A percentile compares a stretch with the other conserved stretches of the same genome.
phyloP scores from a whole-genome alignment of 495 filamentous ascomycete genomes.

The Penicillium lividum region DNA sequence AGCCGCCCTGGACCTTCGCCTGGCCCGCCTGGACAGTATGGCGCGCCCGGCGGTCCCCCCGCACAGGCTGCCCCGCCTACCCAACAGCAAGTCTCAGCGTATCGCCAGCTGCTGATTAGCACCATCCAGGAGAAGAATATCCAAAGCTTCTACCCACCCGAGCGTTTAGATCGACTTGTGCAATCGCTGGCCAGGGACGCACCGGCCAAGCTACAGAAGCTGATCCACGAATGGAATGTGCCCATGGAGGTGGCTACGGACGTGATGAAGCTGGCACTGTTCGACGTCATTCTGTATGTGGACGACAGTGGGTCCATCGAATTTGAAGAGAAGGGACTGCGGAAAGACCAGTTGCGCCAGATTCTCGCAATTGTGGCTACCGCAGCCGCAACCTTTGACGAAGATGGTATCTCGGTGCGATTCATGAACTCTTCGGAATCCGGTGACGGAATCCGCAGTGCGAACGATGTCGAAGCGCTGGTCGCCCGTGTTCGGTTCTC shows the following conservation, averaged over 20 bases:
- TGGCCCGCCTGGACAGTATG: conserved; percentile 34
- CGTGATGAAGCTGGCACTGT: conserved; percentile 66
- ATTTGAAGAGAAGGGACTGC: conserved; percentile 64
- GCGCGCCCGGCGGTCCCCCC: conserved; percentile 25
- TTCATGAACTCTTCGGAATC: conserved; percentile 65
- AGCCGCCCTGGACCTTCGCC: conserved; percentile 33
- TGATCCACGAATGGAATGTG: conserved; percentile 58
- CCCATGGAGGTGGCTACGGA: conserved; percentile 65
- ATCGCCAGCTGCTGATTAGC: conserved; percentile 53
- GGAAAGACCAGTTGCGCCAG: conserved; percentile 64
- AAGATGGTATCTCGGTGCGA: conserved; percentile 67
- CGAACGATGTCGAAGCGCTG: conserved; percentile 59
- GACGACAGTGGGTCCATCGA: conserved; percentile 74
- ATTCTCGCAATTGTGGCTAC: conserved; percentile 63
- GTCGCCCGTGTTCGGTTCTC: conserved; percentile 61
- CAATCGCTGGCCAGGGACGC: conserved; percentile 42
- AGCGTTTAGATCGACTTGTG: conserved; percentile 39
- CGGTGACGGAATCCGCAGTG: conserved; percentile 56
- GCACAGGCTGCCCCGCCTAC: conserved; percentile 37
- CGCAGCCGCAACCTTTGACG: conserved; percentile 67
- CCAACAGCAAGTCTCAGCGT: conserved; percentile 50
- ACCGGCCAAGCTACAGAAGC: conserved; percentile 49
- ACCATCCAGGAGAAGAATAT: conserved; percentile 61
- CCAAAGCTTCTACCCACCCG: conserved; percentile 56
- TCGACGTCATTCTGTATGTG: conserved; percentile 67